Evolutionary conservation across 1,284 basidiomycete species (phyloP).

Genomic region (Cutaneotrichosporon dermatis): DNA sequence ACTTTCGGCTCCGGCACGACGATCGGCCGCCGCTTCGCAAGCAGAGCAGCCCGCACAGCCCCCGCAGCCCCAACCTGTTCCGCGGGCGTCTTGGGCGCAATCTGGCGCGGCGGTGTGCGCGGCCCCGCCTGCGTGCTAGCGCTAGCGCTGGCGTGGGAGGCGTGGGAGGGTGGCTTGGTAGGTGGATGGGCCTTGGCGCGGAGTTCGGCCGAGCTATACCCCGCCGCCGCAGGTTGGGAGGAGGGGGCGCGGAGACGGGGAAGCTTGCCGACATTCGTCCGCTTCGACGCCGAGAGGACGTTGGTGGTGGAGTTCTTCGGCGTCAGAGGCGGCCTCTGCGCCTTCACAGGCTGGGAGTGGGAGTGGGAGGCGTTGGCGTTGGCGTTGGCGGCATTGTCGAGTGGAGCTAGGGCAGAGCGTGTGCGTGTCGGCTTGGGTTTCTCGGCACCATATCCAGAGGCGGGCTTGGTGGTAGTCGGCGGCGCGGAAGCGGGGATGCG

Average conservation of each 20-base stretch:
- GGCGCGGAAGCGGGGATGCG: background rate
- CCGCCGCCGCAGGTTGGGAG: background rate
- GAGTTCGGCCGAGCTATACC: too few relatives aligned
- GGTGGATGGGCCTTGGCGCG: background rate
- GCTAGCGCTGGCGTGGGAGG: too few relatives aligned
- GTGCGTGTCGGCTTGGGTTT: background rate
- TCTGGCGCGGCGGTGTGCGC: background rate
- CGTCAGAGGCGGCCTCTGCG: background rate
- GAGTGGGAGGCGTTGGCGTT: too few relatives aligned
- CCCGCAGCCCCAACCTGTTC: background rate
- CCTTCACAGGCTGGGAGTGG: background rate
- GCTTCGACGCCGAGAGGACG: too few relatives aligned
- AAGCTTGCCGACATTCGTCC: background rate
- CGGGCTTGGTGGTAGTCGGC: background rate
- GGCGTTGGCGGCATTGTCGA: background rate
- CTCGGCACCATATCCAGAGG: background rate
- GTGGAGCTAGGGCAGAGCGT: background rate
- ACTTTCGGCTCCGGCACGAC: background rate
- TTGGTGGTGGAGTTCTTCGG: too few relatives aligned
- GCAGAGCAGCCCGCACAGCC: background rate
- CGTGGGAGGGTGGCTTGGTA: background rate
- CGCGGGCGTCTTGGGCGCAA: conserved; percentile 1
- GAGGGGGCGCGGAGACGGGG: background rate
- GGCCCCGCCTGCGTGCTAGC: background rate
- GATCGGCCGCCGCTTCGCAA: background rate